Evolutionary conservation across 148 eudicot species (phyloP), one percentile per base, ranked within the genome.

Genomic region (Camellia granthamiana): DNA sequence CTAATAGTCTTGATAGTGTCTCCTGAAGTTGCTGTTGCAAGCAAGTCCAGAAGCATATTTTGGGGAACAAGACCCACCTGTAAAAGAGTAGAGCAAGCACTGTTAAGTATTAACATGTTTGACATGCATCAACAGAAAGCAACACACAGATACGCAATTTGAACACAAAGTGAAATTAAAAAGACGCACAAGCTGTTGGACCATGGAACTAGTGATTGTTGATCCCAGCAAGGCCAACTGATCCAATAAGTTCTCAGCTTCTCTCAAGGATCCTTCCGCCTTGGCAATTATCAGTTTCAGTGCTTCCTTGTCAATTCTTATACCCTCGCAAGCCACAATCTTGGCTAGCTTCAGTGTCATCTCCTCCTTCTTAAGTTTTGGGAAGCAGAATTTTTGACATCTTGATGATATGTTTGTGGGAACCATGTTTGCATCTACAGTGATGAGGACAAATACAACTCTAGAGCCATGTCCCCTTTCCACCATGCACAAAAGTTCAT

Each of bases 241-340:
- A 56, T 82, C 84, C 74, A 82, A 58, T 51, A 82, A 67, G 72
- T 82, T 82, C 41, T 82, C 84, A 9, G 84, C 84, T 64, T 77
- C 82, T 65, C 82, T 80, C 72, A 80, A 64, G 5, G 82, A 80
- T 64, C 82, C 82, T 73, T 73, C 58, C 70, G 84, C 79, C 59
- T 77, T 82, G 15, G 78, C 49, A 21, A 70, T 65, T 62, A 82
- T 73, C 73, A 82, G 64, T 72, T 78, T 73, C 49, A 78, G 49
- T 49, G 84, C 72, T 44, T 82, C 84, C 72, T 66, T 73, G 52
- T 77, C 77, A 44, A 82, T 63, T 44, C 46, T 42, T 66, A 82
- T 65, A 42, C 54, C 72, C 81, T 82, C 84, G 77, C 16, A 11
- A 15, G 52, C 77, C 13, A 75, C 73, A 77, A 82, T 65, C 44